A percentile compares a stretch with the other conserved stretches of the same genome.
Evolutionary conservation across 129 eudicot genomes (phyloP).

Genomic region (Flaveria bidentis): DNA sequence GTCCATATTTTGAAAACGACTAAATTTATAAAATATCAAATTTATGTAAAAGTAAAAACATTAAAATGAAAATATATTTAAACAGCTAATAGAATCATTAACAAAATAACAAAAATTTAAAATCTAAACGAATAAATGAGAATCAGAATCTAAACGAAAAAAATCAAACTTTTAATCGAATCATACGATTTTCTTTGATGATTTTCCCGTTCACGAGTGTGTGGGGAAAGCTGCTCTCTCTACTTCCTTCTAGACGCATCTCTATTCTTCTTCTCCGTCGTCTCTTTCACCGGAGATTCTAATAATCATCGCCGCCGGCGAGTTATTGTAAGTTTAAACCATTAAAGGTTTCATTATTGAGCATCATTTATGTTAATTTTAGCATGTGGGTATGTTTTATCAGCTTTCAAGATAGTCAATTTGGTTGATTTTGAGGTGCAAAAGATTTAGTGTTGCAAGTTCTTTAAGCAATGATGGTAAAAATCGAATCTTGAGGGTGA

Average conservation of each 20-base stretch:
- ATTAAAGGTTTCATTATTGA: not conserved
- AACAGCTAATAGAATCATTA: too few relatives aligned
- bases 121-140: too few relatives aligned
- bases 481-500: not conserved
- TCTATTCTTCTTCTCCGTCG: not conserved
- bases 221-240: conserved; percentile 4
- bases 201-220: conserved; percentile 5
- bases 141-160: too few relatives aligned
- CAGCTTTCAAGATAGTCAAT: not conserved
- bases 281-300: conserved; percentile 1
- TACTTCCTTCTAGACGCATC: conserved; percentile 17
- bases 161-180: too few relatives aligned
- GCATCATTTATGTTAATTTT: not conserved
- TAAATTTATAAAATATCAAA: too few relatives aligned
- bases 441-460: not conserved
- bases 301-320: not conserved
- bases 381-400: not conserved
- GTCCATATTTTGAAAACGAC: too few relatives aligned
- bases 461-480: not conserved
- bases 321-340: conserved; percentile 25
- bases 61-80: too few relatives aligned
- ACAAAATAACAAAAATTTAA: too few relatives aligned
- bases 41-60: too few relatives aligned
- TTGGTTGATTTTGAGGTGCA: not conserved
- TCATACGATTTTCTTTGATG: too few relatives aligned